Evolutionary conservation across 805 yeast genomes (phyloP).

Genomic region (Monosporozyma unispora): DNA sequence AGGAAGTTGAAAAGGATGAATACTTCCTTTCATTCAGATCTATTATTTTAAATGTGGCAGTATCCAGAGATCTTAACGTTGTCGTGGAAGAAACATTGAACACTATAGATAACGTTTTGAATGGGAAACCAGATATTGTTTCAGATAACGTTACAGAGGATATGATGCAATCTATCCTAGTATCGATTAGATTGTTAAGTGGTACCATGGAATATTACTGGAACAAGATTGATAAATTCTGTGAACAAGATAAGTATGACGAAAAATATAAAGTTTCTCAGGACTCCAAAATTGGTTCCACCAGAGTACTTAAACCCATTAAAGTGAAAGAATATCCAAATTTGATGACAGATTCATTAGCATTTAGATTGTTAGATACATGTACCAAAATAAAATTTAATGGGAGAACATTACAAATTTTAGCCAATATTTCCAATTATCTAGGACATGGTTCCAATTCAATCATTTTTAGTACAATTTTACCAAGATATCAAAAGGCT

Average conservation of each 20-base stretch:
- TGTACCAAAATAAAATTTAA: conserved; percentile 30
- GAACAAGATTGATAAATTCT: conserved; percentile 22
- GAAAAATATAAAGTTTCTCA: background rate
- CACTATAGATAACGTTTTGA: conserved; percentile 14
- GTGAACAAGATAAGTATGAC: conserved; percentile 12
- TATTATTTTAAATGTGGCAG: conserved; percentile 18
- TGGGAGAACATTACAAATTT: conserved; percentile 24
- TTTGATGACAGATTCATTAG: conserved; percentile 20
- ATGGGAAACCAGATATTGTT: conserved; percentile 9
- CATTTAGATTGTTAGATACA: conserved; percentile 22
- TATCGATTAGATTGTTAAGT: conserved; percentile 34
- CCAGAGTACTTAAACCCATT: background rate
- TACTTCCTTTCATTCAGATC: conserved; percentile 20
- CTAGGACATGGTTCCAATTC: conserved; percentile 4
- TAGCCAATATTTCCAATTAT: conserved; percentile 24
- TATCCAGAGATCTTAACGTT: conserved; percentile 14
- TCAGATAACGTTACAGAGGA: conserved; percentile 10
- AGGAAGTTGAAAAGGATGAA: conserved; percentile 18
- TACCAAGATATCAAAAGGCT: conserved; percentile 15
- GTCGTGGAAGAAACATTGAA: conserved; percentile 12
- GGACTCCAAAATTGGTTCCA: background rate
- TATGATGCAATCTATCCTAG: conserved; percentile 21
- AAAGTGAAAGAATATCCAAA: background rate
- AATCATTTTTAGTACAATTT: conserved; percentile 5
- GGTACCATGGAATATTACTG: conserved; percentile 35